phyloP scores from a whole-genome alignment of 306 rosid genomes.

The Purshia tridentata region DNA sequence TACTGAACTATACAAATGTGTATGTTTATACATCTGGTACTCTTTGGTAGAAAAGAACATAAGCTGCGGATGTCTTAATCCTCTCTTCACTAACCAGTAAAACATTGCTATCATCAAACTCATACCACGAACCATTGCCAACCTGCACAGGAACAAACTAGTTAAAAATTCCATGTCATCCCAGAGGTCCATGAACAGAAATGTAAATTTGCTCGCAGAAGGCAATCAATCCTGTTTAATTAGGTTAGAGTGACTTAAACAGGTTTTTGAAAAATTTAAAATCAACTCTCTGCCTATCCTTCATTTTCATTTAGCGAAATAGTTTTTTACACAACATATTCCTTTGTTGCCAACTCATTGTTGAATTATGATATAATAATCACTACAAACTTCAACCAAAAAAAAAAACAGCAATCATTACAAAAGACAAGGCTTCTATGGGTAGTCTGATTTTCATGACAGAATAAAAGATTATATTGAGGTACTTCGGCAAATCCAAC shows the following conservation, averaged over 20 bases:
- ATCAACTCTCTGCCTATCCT: too few species aligned
- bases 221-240: background rate
- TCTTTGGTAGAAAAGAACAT: constrained; percentile 84
- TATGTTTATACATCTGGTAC: constrained; percentile 37
- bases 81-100: constrained; percentile 37
- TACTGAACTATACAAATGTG: constrained; percentile 31
- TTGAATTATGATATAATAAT: too few species aligned
- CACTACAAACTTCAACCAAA: too few species aligned
- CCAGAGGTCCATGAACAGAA: background rate
- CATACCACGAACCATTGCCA: constrained; percentile 57
- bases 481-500: background rate
- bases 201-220: background rate
- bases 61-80: constrained; percentile 70
- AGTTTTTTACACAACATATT: too few species aligned
- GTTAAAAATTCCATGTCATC: background rate
- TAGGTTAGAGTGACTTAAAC: background rate
- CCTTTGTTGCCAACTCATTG: too few species aligned
- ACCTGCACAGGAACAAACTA: constrained; percentile 47
- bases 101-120: constrained; percentile 78
- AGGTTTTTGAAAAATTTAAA: too few species aligned
- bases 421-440: background rate
- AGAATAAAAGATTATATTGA: background rate
- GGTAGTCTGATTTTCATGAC: background rate
- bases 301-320: too few species aligned
- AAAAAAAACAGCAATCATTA: background rate